These are phyloP conservation scores for Ciborinia camelliae DNA, from an alignment of 2,329 filamentous ascomycete species.

Conservation along the genomic window DNA sequence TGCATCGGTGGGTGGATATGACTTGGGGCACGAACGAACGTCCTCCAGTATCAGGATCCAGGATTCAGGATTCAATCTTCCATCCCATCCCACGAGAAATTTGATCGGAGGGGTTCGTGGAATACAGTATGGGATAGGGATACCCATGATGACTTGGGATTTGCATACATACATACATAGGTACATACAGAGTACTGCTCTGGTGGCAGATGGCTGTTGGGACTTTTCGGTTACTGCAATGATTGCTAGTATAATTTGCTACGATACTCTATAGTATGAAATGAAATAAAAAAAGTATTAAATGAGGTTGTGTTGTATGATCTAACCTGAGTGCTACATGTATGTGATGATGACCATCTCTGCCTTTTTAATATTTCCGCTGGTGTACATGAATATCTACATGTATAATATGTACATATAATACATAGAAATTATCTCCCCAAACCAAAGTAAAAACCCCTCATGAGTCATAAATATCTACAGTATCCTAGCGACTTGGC, in stretches of 20 bases:
- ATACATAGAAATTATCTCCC: no score
- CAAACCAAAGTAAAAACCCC: no score
- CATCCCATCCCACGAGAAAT: background rate
- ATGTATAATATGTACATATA: no score
- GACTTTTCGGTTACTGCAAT: background rate
- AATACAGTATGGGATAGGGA: background rate
- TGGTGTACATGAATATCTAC: no score
- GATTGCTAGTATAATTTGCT: no score
- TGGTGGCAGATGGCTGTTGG: conserved; percentile 2
- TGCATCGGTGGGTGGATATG: no score
- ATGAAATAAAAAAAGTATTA: background rate
- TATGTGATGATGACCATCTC: no score
- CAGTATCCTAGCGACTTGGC: background rate
- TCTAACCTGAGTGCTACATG: background rate
- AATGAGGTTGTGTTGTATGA: background rate
- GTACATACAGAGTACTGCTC: no score
- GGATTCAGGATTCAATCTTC: background rate
- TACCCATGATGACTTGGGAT: background rate
- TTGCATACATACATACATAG: background rate
- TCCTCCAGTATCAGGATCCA: background rate
- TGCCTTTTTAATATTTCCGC: no score
- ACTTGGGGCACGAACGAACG: background rate
- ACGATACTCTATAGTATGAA: background rate
- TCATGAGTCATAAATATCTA: no score
- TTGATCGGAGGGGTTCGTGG: background rate